Percentiles rank a stretch among this genome's conserved stretches.
phyloP scores from a whole-genome alignment of 2,329 filamentous ascomycete genomes.

The Colletotrichum endophyticum region DNA sequence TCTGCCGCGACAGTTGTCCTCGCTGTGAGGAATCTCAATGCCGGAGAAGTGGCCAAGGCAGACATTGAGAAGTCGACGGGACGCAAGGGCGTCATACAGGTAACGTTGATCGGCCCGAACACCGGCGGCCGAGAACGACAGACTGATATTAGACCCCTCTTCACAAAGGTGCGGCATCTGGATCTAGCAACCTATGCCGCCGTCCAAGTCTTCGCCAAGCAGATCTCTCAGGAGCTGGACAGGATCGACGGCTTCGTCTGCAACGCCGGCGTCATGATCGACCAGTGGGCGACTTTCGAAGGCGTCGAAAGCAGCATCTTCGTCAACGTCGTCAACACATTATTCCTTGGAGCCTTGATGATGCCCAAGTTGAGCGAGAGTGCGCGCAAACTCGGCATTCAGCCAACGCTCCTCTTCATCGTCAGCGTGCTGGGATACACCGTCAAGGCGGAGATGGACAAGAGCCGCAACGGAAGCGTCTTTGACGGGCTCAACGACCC shows the following conservation, averaged over 20 bases:
- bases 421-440: constrained; percentile 16
- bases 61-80: constrained; percentile 5
- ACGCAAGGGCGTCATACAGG: background rate
- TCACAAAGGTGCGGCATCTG: constrained; percentile 26
- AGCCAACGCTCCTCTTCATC: constrained; percentile 28
- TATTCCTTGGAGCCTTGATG: constrained; percentile 25
- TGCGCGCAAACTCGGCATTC: constrained; percentile 25
- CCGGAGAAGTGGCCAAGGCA: constrained; percentile 12
- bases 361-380: constrained; percentile 29
- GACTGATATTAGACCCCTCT: background rate
- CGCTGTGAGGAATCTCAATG: constrained; percentile 27
- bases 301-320: constrained; percentile 54
- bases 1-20: constrained; percentile 36
- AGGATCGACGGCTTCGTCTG: constrained; percentile 42
- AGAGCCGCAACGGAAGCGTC: constrained; percentile 22
- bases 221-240: constrained; percentile 30
- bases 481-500: constrained; percentile 33
- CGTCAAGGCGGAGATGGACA: constrained; percentile 22
- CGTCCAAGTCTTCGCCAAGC: constrained; percentile 37
- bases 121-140: background rate
- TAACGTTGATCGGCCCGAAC: background rate
- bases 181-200: constrained; percentile 43
- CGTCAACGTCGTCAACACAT: constrained; percentile 28
- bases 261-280: constrained; percentile 38
- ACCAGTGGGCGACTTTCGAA: constrained; percentile 37